Evolutionary conservation across 768 basidiomycete genomes (phyloP).

Genomic region (Agrocybe pediades): DNA sequence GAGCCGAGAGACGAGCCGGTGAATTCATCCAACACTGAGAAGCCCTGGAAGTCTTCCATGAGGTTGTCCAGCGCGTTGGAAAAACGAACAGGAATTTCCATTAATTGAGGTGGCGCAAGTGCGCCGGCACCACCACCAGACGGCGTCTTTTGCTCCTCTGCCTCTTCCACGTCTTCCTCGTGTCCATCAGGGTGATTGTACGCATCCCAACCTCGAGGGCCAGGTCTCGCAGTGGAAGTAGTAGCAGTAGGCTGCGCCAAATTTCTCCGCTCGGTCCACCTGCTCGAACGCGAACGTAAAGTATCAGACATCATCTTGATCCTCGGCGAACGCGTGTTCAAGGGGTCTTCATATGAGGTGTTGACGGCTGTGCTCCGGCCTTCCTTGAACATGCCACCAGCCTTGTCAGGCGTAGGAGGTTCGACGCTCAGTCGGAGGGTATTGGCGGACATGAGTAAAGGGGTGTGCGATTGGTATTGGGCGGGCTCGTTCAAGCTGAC

Average conservation of each 20-base stretch:
- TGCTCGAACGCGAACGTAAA: slow-evolving; percentile 56
- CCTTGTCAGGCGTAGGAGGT: slow-evolving; percentile 41
- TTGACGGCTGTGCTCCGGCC: neutral
- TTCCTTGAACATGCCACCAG: neutral
- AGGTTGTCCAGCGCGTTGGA: slow-evolving; percentile 8
- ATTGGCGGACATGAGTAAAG: slow-evolving; percentile 12
- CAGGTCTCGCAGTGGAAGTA: no score
- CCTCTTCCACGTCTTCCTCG: neutral
- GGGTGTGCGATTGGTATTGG: neutral
- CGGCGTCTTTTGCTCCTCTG: neutral
- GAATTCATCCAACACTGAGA: neutral
- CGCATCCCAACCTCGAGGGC: slow-evolving; percentile 15
- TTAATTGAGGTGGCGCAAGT: neutral
- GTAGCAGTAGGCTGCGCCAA: slow-evolving; percentile 28
- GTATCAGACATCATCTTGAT: slow-evolving; percentile 48
- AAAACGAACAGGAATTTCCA: slow-evolving; percentile 6
- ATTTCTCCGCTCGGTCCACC: slow-evolving; percentile 62
- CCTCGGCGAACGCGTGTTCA: slow-evolving; percentile 29
- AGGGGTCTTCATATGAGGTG: neutral
- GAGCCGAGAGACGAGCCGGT: neutral
- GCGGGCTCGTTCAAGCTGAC: neutral
- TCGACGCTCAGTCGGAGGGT: slow-evolving; percentile 40
- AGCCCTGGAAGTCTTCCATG: slow-evolving; percentile 3
- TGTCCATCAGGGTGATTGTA: neutral
- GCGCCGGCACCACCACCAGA: neutral